These are phyloP conservation scores for Pochonia chlamydosporia DNA, from an alignment of 2,329 filamentous ascomycete species.

Conservation along the genomic window DNA sequence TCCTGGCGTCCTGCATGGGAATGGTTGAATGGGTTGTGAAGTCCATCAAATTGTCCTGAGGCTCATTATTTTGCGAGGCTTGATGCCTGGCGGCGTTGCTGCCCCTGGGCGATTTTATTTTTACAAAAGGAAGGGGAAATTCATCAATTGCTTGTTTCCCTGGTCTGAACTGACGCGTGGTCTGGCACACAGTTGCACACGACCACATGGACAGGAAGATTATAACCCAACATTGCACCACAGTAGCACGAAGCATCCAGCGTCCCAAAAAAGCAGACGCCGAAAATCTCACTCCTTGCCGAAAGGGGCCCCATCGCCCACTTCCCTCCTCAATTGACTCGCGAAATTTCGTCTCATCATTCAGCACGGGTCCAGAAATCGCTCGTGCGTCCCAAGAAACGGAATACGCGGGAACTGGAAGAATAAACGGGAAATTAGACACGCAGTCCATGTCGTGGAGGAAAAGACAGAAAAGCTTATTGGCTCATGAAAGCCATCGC, in stretches of 20 bases:
- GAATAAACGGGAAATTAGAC: slow-evolving; percentile 6
- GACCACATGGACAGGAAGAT: background rate
- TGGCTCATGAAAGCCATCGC: background rate
- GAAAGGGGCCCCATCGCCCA: background rate
- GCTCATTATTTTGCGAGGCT: too few species aligned
- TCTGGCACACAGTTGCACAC: too few species aligned
- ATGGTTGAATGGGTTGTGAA: too few species aligned
- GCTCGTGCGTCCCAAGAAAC: background rate
- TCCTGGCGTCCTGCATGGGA: too few species aligned
- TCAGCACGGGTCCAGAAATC: background rate
- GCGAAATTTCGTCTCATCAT: background rate
- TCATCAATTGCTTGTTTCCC: too few species aligned
- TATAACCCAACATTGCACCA: background rate
- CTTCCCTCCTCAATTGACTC: slow-evolving; percentile 1
- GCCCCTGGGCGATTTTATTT: too few species aligned
- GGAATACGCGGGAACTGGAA: background rate
- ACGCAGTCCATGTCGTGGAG: slow-evolving; percentile 1
- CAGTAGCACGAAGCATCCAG: background rate
- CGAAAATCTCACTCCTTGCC: slow-evolving; percentile 2
- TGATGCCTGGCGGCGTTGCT: too few species aligned
- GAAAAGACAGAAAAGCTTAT: background rate
- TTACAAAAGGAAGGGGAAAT: too few species aligned
- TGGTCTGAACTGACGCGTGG: too few species aligned
- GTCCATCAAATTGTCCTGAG: too few species aligned
- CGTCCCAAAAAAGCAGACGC: background rate